Conservation (phyloP, 2,329 filamentous ascomycete species). For the Fusarium sp. region DNA sequence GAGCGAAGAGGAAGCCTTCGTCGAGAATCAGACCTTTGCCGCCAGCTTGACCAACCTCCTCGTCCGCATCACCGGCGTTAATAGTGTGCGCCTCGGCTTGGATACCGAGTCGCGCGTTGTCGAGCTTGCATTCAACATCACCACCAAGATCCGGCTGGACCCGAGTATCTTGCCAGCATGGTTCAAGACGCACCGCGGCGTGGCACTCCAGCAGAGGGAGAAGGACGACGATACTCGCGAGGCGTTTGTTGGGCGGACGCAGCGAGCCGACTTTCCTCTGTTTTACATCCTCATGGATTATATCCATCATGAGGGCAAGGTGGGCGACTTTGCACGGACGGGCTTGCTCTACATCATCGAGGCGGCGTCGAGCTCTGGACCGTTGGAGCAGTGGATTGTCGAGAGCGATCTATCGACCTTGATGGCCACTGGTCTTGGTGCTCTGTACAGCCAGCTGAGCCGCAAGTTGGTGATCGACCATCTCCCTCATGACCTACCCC, state of each 20-base stretch:
- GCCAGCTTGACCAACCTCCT: slow-evolving; percentile 88
- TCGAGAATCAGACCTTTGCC: slow-evolving; percentile 88
- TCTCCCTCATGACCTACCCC: slow-evolving; percentile 79
- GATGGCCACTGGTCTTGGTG: slow-evolving; percentile 96
- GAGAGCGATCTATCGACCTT: slow-evolving; percentile 95
- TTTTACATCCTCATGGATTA: slow-evolving; percentile 98
- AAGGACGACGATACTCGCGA: slow-evolving; percentile 72
- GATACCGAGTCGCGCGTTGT: slow-evolving; percentile 91
- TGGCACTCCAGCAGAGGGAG: slow-evolving; percentile 49
- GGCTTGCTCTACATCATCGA: slow-evolving; percentile 96
- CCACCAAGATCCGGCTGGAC: slow-evolving; percentile 93
- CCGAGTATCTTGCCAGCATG: slow-evolving; percentile 89
- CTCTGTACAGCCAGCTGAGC: slow-evolving; percentile 73
- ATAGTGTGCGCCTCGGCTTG: slow-evolving; percentile 77
- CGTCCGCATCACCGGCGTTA: slow-evolving; percentile 79
- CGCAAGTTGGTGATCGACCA: slow-evolving; percentile 87
- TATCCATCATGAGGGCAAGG: slow-evolving; percentile 93
- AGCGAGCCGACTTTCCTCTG: slow-evolving; percentile 92
- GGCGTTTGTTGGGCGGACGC: slow-evolving; percentile 84
- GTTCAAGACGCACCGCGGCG: slow-evolving; percentile 75
- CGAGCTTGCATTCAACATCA: slow-evolving; percentile 94
- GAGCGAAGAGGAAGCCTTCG: slow-evolving; percentile 94
- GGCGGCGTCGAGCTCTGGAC: slow-evolving; percentile 83
- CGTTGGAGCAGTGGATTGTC: slow-evolving; percentile 94
- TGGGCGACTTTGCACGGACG: slow-evolving; percentile 95